Evolutionary conservation across 257 asterid species (phyloP).

Genomic region (Penstemon barbatus): DNA sequence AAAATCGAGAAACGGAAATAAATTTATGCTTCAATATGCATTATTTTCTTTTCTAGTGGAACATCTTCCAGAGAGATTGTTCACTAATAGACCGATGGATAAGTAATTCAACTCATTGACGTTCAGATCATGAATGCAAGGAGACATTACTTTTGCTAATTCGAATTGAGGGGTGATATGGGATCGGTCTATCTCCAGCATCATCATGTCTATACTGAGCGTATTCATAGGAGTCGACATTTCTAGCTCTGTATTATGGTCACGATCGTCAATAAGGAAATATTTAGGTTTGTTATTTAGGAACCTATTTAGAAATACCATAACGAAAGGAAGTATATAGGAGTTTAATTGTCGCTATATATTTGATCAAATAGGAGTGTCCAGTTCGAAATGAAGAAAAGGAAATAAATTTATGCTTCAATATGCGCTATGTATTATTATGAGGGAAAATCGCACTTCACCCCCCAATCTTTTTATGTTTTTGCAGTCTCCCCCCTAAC

Average conservation of each 20-base stretch:
- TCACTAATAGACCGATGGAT: no score
- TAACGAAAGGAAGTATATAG: not conserved
- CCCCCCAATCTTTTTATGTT: no score
- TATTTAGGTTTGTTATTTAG: not conserved
- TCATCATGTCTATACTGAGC: not conserved
- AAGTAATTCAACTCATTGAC: no score
- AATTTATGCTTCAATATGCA: no score
- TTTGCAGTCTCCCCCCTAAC: no score
- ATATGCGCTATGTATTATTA: no score
- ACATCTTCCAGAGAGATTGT: not conserved
- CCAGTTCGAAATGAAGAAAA: not conserved
- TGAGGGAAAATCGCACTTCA: no score
- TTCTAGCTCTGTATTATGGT: not conserved
- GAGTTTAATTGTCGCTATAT: slow-evolving; percentile 4
- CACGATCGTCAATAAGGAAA: not conserved
- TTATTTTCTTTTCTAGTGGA: no score
- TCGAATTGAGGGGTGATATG: slow-evolving; percentile 2
- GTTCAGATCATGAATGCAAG: not conserved
- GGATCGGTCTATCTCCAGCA: not conserved
- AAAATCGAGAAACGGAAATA: no score
- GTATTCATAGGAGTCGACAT: not conserved
- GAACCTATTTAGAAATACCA: not conserved
- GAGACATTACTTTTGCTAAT: slow-evolving; percentile 9
- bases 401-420: no score
- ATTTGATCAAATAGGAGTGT: not conserved